Evolutionary conservation across 495 filamentous ascomycete genomes (phyloP), one percentile per base, ranked within the genome.

Genomic region (Daldinia childiae): DNA sequence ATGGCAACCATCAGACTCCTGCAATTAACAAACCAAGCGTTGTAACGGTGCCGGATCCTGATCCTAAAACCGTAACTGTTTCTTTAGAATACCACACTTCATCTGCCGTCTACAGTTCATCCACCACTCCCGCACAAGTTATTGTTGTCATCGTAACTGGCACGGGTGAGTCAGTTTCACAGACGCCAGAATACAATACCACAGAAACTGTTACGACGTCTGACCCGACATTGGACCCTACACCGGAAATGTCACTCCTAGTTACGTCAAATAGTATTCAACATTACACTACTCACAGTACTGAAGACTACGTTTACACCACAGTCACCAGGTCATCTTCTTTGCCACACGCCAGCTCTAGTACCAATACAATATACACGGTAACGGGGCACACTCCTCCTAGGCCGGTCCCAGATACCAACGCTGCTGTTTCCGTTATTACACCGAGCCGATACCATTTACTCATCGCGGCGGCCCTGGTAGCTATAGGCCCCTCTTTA

Each of bases 181-280:
- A 73, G 6, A 8, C 24, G 26, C 51, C 58, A 29, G 50, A 19
- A 41, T 32, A 62, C 15, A 66, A 73, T 45, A 43, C 34, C 7
- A 73, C 71, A 11, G 29, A 52, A 15, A 69, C 57, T 8, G 62
- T 73, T 52, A 61, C 66, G 7, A 51, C 51, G 39, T 36, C 66
- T 27, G 21, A 66, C 12, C 19, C 60, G 15, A 61, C 34, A 48
- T 11, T 38, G 11, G 9, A 38, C 3, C 29, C 43, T 34, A 8
- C 38, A 8, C 11, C 54, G 8, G 8, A 38, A n/a, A 58, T 56
- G 4, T 62, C 58, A 3, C 58, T 29, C n/a, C 14, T 30, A 6
- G 41, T 34, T 21, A 43, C 66, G 26, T 27, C 56, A 7, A 66
- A 39, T 14, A 21, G 26, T 45, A 48, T 17, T 17, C 58, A 51